Evolutionary conservation across 805 yeast species (phyloP).

Genomic region (Komagataella populi): DNA sequence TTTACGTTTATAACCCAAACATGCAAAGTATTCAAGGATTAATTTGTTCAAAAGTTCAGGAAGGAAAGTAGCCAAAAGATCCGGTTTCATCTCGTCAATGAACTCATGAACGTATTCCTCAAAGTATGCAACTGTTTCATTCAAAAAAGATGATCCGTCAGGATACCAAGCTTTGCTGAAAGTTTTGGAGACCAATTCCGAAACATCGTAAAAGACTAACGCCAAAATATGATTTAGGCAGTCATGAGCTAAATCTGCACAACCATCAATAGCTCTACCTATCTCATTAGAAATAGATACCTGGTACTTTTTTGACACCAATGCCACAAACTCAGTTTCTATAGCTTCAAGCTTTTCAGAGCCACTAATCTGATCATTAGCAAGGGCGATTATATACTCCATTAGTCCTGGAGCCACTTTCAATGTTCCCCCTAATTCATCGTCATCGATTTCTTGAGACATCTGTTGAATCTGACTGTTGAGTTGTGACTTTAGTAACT

Average conservation of each 20-base stretch:
- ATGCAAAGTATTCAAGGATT: slow-evolving; percentile 28
- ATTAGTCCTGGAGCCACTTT: slow-evolving; percentile 55
- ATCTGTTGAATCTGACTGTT: slow-evolving; percentile 11
- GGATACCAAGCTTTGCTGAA: slow-evolving; percentile 66
- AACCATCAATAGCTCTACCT: slow-evolving; percentile 63
- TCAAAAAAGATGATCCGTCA: slow-evolving; percentile 36
- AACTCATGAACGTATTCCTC: slow-evolving; percentile 62
- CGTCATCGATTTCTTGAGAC: slow-evolving; percentile 9
- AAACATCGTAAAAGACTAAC: slow-evolving; percentile 62
- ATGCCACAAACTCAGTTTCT: slow-evolving; percentile 46
- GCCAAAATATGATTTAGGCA: slow-evolving; percentile 41
- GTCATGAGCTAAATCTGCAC: slow-evolving; percentile 58
- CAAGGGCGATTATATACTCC: slow-evolving; percentile 72
- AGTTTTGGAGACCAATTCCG: slow-evolving; percentile 42
- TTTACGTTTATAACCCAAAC: slow-evolving; percentile 23
- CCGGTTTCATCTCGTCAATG: slow-evolving; percentile 34
- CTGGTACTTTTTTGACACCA: slow-evolving; percentile 51
- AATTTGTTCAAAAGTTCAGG: slow-evolving; percentile 33
- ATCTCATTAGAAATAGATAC: slow-evolving; percentile 43
- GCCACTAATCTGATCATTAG: slow-evolving; percentile 70
- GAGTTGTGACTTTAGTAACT: slow-evolving; percentile 40
- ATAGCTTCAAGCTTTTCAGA: slow-evolving; percentile 62
- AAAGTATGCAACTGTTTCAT: slow-evolving; percentile 58
- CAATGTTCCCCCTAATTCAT: slow-evolving; percentile 16
- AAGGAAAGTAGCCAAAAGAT: slow-evolving; percentile 36